These are phyloP conservation scores for Edaphochlamys debaryana DNA, from an alignment of 139 green algal species.

Conservation along the genomic window DNA sequence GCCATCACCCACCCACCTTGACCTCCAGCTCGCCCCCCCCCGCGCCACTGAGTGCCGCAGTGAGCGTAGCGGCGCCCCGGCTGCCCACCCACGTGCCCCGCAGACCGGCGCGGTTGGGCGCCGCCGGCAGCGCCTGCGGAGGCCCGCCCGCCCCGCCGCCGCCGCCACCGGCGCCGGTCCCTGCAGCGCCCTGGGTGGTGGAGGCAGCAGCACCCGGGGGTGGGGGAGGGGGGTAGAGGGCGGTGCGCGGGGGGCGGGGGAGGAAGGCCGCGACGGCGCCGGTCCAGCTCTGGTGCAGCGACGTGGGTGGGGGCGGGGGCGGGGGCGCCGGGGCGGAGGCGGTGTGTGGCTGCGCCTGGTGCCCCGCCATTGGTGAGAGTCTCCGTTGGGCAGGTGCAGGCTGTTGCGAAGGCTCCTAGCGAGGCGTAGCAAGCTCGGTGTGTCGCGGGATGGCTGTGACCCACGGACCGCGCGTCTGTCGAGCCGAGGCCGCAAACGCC, in stretches of 20 bases:
- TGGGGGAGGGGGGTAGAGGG: not conserved
- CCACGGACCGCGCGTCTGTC: too few relatives aligned
- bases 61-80: constrained; percentile 20
- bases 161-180: not conserved
- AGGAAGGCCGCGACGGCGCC: constrained; percentile 14
- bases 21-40: not conserved
- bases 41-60: not conserved
- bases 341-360: too few relatives aligned
- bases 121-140: not conserved
- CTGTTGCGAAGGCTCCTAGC: too few relatives aligned
- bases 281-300: constrained; percentile 31
- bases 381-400: too few relatives aligned
- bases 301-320: too few relatives aligned
- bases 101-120: not conserved
- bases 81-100: constrained; percentile 19
- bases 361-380: too few relatives aligned
- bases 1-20: not conserved
- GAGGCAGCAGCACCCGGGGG: not conserved
- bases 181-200: too few relatives aligned
- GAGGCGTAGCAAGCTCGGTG: too few relatives aligned
- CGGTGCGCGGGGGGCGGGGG: not conserved
- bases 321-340: too few relatives aligned
- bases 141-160: not conserved
- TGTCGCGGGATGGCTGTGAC: too few relatives aligned
- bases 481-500: too few relatives aligned